Percentiles rank a stretch among this genome's conserved stretches.
These are phyloP conservation scores for Cryphonectria parasitica DNA, from an alignment of 2,329 filamentous ascomycete species.

Conservation along the genomic window DNA sequence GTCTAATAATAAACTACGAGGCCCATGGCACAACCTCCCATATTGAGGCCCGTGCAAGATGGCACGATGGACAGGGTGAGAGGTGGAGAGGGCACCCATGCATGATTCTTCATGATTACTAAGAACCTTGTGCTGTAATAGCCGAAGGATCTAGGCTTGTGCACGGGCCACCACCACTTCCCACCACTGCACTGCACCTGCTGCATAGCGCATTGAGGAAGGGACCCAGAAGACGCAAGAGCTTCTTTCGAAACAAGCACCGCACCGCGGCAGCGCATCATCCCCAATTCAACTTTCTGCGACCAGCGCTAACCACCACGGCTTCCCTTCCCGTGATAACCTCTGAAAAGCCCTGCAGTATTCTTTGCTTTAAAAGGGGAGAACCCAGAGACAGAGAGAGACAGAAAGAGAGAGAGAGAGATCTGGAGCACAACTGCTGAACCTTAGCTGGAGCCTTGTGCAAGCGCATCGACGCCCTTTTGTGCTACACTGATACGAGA, in stretches of 20 bases:
- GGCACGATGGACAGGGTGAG: too few species aligned
- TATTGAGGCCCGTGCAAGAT: too few species aligned
- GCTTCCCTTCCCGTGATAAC: neutral
- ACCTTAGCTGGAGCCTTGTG: neutral
- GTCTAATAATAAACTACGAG: too few species aligned
- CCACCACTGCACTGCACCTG: neutral
- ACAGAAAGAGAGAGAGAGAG: neutral
- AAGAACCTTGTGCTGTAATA: neutral
- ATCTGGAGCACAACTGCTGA: neutral
- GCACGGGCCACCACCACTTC: neutral
- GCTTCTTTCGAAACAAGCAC: constrained; percentile 5
- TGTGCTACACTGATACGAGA: neutral
- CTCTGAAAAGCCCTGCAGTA: neutral
- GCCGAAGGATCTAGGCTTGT: neutral
- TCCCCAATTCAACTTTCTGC: neutral
- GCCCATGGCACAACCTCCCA: too few species aligned
- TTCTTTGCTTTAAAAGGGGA: neutral
- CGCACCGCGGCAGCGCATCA: neutral
- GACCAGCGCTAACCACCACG: neutral
- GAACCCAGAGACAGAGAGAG: neutral
- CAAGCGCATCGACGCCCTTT: neutral
- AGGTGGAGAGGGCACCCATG: too few species aligned
- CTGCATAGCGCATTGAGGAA: neutral
- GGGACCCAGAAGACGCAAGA: neutral
- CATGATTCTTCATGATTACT: neutral